phyloP scores from a whole-genome alignment of 805 yeast genomes.

The Saturnispora hagleri region DNA sequence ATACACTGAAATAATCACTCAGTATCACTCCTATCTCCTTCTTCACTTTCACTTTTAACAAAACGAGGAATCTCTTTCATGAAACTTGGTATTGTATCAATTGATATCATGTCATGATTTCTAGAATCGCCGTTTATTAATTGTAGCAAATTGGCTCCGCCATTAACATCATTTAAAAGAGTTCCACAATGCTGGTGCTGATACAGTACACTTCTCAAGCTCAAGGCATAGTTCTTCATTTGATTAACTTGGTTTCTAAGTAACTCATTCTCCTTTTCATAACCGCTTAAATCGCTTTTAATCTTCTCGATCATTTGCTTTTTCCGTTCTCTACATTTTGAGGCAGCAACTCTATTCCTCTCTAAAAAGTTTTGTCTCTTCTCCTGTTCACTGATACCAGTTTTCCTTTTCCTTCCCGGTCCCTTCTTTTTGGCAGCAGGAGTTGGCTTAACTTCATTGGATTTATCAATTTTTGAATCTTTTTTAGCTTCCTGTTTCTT shows the following conservation, averaged over 20 bases:
- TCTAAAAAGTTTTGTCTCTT: constrained; percentile 79
- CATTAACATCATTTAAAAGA: constrained; percentile 37
- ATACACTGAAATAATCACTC: neutral
- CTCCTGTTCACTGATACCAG: constrained; percentile 40
- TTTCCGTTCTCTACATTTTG: constrained; percentile 93
- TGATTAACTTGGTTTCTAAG: constrained; percentile 49
- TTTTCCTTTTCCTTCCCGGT: neutral
- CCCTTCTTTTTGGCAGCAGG: constrained; percentile 1
- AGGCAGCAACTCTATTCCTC: constrained; percentile 90
- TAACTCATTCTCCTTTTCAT: constrained; percentile 60
- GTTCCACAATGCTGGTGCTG: constrained; percentile 43
- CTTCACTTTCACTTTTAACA: neutral
- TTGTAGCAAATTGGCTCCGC: constrained; percentile 36
- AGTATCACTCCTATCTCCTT: neutral
- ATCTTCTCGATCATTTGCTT: constrained; percentile 78
- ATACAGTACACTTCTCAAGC: constrained; percentile 37
- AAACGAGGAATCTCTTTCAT: constrained; percentile 5
- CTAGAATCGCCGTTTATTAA: constrained; percentile 28
- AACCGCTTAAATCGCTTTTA: constrained; percentile 69
- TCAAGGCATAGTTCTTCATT: constrained; percentile 48
- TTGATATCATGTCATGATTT: neutral
- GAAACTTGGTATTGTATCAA: constrained; percentile 11
- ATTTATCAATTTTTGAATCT: neutral
- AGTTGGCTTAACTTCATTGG: neutral
- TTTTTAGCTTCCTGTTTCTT: neutral